Evolutionary conservation across 306 rosid genomes (phyloP).

Genomic region (Erythrophleum fordii): DNA sequence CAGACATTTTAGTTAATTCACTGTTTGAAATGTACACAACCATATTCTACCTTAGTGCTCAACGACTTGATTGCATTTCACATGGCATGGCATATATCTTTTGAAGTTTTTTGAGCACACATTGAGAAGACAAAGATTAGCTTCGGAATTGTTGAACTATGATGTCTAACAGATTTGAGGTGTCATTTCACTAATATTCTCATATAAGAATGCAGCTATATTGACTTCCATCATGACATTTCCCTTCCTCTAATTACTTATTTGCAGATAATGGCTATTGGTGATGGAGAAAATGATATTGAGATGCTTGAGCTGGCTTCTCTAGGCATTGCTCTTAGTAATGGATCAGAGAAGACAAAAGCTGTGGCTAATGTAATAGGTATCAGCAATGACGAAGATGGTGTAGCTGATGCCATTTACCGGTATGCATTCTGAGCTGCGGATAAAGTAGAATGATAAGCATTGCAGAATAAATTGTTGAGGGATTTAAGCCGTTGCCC

Average conservation of each 20-base stretch:
- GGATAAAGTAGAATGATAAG: slow-evolving; percentile 14
- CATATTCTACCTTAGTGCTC: slow-evolving; percentile 5
- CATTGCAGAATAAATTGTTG: slow-evolving; percentile 26
- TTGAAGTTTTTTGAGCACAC: background rate
- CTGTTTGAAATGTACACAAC: background rate
- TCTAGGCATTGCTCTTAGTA: slow-evolving; percentile 81
- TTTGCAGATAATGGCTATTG: slow-evolving; percentile 89
- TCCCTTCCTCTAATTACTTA: slow-evolving; percentile 8
- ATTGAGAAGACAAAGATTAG: background rate
- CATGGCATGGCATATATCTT: background rate
- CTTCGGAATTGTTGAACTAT: background rate
- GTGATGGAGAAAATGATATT: slow-evolving; percentile 92
- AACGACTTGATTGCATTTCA: background rate
- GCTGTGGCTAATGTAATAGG: slow-evolving; percentile 84
- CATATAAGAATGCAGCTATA: background rate
- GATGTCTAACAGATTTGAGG: background rate
- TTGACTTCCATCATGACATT: slow-evolving; percentile 3
- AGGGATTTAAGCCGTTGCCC: slow-evolving; percentile 29
- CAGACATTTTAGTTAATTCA: slow-evolving; percentile 22
- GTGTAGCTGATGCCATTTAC: slow-evolving; percentile 92
- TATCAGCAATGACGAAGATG: slow-evolving; percentile 88
- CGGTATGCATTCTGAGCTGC: slow-evolving; percentile 76
- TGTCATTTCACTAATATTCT: background rate
- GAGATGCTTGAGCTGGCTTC: slow-evolving; percentile 96
- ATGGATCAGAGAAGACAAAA: slow-evolving; percentile 84